Base-by-base conservation (phyloP, 176 grass and related monocot species). In the Tillandsia leiboldiana region DNA sequence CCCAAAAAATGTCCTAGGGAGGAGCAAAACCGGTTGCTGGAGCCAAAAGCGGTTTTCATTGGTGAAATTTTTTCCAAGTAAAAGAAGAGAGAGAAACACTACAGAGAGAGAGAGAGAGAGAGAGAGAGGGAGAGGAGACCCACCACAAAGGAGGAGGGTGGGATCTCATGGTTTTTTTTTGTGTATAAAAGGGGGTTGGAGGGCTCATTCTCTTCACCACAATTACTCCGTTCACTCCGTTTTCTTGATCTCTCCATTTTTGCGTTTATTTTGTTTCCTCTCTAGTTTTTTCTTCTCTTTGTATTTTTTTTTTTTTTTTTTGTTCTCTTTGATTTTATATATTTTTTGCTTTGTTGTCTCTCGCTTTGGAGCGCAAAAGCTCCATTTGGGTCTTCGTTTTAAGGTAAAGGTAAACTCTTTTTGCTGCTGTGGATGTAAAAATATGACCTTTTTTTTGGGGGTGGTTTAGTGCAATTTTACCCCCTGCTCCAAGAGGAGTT, bases 141-240 rank as follows among this genome's bases (percentile, higher is more conserved):
- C 65, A 49, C 65, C 64, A 66, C 13, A 65, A 10, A 33, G 20
- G 20, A 15, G 26, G 12, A 48, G 28, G 42, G 65, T 14, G 28
- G 42, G 27, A 15, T 42, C 33, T 42, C 5, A 42, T 42, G 33
- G 5, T 5, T 42, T 50, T 65, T 70, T 53, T 65, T 70, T 53
- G 51, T 57, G 69, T 82, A 86, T 82, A 86, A 82, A 79, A 78
- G 15, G 70, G 26, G 58, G 58, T 29, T 20, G 53, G 51, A 71
- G 75, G 57, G 65, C 74, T 51, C 52, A 42, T 51, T 56, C 7
- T 66, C 73, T 50, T 54, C 70, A 51, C 70, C 85, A 72, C 51
- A 80, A 73, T 72, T 28, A 17, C 50, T 78, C 81, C 73, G 85
- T 87, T 83, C 73, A 83, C 69, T 81, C n/a, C 69, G 69, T 83